phyloP scores from a whole-genome alignment of 805 yeast species.

The Nakazawaea sp. region DNA sequence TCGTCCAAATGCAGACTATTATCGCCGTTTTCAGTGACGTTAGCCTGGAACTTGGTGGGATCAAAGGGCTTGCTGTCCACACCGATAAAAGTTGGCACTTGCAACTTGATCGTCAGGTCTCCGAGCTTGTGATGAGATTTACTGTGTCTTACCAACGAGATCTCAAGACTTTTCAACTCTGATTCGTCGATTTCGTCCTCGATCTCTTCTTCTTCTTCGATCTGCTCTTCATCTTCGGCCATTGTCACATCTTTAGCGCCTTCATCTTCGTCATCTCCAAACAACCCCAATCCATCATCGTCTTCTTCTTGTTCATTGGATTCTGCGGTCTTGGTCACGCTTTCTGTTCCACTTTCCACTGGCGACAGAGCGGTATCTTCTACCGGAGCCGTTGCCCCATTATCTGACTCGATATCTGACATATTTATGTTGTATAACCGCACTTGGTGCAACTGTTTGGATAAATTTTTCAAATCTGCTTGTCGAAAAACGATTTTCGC shows the following conservation, averaged over 20 bases:
- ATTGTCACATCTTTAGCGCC: slow-evolving; percentile 16
- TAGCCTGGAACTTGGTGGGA: slow-evolving; percentile 42
- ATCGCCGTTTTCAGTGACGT: slow-evolving; percentile 25
- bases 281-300: slow-evolving; percentile 28
- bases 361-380: too few relatives aligned
- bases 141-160: slow-evolving; percentile 45
- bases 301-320: slow-evolving; percentile 24
- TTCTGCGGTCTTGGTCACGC: neutral
- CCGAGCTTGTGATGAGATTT: slow-evolving; percentile 31
- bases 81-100: slow-evolving; percentile 76
- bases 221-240: slow-evolving; percentile 25
- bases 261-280: slow-evolving; percentile 25
- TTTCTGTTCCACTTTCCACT: too few relatives aligned
- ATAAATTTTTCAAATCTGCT: too few relatives aligned
- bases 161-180: slow-evolving; percentile 30
- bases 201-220: slow-evolving; percentile 27
- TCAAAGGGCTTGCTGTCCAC: slow-evolving; percentile 88
- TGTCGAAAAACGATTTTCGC: too few relatives aligned
- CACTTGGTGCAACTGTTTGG: too few relatives aligned
- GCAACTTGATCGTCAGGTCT: slow-evolving; percentile 34
- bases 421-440: too few relatives aligned
- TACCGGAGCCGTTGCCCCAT: neutral
- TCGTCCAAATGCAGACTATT: slow-evolving; percentile 52
- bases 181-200: slow-evolving; percentile 15
- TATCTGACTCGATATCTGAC: neutral